Evolutionary conservation across 2,329 filamentous ascomycete genomes (phyloP), one percentile per base, ranked within the genome.

Genomic region (Arthroderma sp.): DNA sequence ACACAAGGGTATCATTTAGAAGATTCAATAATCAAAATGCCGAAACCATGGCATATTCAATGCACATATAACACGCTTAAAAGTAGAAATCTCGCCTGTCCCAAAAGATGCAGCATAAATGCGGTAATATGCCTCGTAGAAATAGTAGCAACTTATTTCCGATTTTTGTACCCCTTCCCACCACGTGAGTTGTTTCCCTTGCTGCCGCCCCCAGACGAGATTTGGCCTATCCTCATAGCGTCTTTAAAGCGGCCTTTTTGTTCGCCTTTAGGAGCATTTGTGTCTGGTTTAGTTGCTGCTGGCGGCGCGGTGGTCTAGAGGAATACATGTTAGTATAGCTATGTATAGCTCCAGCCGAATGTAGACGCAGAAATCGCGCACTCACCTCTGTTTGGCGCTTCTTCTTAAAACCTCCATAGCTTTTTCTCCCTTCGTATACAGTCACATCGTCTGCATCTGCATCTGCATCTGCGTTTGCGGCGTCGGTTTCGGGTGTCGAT

Each of bases 351-450:
- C 6, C 17, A 11, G 8, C 6, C n/a, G 2, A 43, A 43, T 17
- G 11, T 1, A 7, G 21, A 6, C 15, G 25, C 4, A 47, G 11
- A 13, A 23, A 6, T 13, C 8, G 19, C 1, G 21, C 9, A 17
- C 47, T 33, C 47, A 51, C 47, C 47, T 51, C 47, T 19, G 13
- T 33, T 33, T 51, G 47, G n/a, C 47, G 28, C 57, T 70, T 73
- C 56, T 67, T 66, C 62, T 68, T 72, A 55, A 69, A 74, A 51
- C 69, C 70, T 6, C 72, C 72, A 58, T 70, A 74, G n/a, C 65
- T 59, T 49, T 67, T 66, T 15, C 72, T 65, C 11, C 72, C 72
- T 21, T 68, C 66, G 51, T 62, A 63, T n/a, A 53, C 54, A 41
- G 55, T 57, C 35, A 67, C 65, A 21, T 68, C 65, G 35, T 68